These are phyloP conservation scores for Keithomyces neogunnii DNA, from an alignment of 2,329 filamentous ascomycete genomes.

Conservation along the genomic window DNA sequence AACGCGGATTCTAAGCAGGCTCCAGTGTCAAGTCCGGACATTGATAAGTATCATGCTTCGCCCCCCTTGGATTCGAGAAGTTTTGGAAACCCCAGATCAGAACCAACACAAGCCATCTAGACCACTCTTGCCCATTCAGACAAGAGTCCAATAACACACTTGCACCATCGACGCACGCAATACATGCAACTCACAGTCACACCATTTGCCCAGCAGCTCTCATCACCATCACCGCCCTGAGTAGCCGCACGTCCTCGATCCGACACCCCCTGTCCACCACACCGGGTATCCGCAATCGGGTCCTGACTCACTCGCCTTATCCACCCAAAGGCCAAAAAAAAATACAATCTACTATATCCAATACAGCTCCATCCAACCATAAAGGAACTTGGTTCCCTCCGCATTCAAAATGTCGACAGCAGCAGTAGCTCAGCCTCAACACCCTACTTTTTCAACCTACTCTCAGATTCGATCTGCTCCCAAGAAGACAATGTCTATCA, in stretches of 20 bases:
- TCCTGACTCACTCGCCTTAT: conserved; percentile 17
- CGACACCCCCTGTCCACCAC: conserved; percentile 16
- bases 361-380: conserved; percentile 4
- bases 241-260: conserved; percentile 5
- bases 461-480: conserved; percentile 26
- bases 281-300: conserved; percentile 14
- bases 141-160: no score
- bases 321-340: conserved; percentile 10
- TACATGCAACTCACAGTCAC: conserved; percentile 11
- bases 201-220: conserved; percentile 19
- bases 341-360: neutral
- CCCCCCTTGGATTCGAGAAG: neutral
- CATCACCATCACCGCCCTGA: conserved; percentile 15
- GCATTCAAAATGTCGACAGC: conserved; percentile 20
- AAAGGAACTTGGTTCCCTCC: conserved; percentile 6
- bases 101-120: neutral
- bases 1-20: conserved; percentile 1
- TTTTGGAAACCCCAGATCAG: conserved; percentile 6
- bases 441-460: conserved; percentile 12
- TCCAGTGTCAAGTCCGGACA: conserved; percentile 5
- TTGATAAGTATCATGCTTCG: conserved; percentile 5
- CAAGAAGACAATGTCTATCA: conserved; percentile 91
- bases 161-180: no score
- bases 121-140: neutral
- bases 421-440: conserved; percentile 16